Conservation (phyloP, 345 rosid genomes). For the Eucalyptus pauciflora region DNA sequence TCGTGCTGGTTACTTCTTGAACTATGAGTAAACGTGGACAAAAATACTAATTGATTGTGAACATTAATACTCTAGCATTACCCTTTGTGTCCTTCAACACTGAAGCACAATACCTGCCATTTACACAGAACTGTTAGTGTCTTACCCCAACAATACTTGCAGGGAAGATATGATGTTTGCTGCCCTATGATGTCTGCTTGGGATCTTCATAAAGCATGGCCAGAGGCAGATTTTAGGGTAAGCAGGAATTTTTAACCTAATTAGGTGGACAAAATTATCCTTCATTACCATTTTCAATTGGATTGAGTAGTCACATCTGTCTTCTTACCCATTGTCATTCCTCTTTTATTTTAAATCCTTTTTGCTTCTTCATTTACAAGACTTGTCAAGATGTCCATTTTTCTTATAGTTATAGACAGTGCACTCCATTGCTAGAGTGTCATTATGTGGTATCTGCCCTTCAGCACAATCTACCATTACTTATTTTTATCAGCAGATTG, state of each 20-base stretch:
- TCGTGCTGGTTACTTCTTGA: not conserved
- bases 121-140: not conserved
- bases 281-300: not conserved
- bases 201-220: conserved; percentile 98
- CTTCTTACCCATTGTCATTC: not conserved
- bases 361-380: not conserved
- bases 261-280: not conserved
- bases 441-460: not conserved
- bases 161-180: conserved; percentile 94
- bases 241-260: not conserved
- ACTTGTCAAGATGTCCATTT: not conserved
- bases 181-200: conserved; percentile 99
- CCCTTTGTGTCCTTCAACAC: not conserved
- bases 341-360: not conserved
- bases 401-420: not conserved
- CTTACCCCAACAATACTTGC: conserved; percentile 5
- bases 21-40: not conserved
- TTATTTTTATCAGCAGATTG: not conserved
- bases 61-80: not conserved
- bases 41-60: not conserved
- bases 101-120: not conserved
- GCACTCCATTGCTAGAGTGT: not conserved
- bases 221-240: conserved; percentile 90
- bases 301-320: not conserved
- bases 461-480: not conserved